Evolutionary conservation across 768 basidiomycete genomes (phyloP), one percentile per base, ranked within the genome.

Genomic region (Naganishia vaughanmartiniae): DNA sequence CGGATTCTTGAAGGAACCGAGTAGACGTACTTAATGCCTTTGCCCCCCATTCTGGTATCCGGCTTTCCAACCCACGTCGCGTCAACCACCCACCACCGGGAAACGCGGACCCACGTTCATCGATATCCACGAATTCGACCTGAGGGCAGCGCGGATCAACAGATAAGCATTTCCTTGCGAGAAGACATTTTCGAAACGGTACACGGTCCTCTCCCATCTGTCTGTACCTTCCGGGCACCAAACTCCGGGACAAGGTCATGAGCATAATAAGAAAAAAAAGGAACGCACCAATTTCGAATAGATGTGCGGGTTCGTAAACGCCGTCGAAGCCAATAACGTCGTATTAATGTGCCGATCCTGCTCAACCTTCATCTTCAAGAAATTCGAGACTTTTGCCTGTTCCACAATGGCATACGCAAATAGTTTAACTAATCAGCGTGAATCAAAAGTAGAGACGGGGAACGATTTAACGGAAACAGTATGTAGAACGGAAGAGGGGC

Each of bases 221-320:
- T n/a, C n/a, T n/a, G n/a, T n/a, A n/a, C n/a, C n/a, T n/a, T n/a
- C n/a, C n/a, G n/a, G n/a, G n/a, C n/a, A n/a, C n/a, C n/a, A n/a
- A n/a, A n/a, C n/a, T n/a, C n/a, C n/a, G n/a, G n/a, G n/a, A n/a
- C n/a, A n/a, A n/a, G n/a, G n/a, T n/a, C n/a, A n/a, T n/a, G n/a
- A n/a, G n/a, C n/a, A n/a, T n/a, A n/a, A n/a, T n/a, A n/a, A n/a
- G n/a, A n/a, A n/a, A n/a, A n/a, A n/a, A n/a, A n/a, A n/a, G n/a
- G n/a, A n/a, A 76, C 77, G 66, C 26, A 80, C 94, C 1, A 99
- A 87, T 75, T 93, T 93, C 15, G 91, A 85, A 81, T 95, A 96
- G n/a, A 98, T 86, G 77, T 96, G 92, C 0, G 95, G 95, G 77
- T 99, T 99, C 31, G 93, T 88, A 82, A 98, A 99, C 4, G 92